Evolutionary conservation across 768 basidiomycete genomes (phyloP), one percentile per base, ranked within the genome.

Genomic region (Cantharellus anzutake): DNA sequence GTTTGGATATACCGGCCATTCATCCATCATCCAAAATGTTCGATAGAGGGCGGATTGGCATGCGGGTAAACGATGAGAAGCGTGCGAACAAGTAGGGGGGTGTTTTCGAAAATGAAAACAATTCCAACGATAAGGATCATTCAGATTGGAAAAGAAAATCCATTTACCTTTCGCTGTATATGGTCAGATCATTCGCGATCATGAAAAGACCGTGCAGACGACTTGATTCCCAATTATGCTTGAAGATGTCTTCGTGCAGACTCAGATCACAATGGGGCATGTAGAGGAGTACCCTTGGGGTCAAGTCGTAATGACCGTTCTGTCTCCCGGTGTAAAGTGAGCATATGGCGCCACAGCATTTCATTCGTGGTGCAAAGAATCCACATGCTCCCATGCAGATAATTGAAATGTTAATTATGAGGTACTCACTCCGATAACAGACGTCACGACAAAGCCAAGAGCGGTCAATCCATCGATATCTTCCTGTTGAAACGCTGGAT

Each of bases 191-290:
- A 70, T 88, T 88, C 59, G 79, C 82, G 61, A 88, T 65, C 58
- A 88, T 71, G 58, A 85, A 65, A 34, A 81, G 65, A 60, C 71
- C 72, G 60, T 71, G 66, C 57, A 85, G 68, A 29, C 70, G 70
- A 38, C 72, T 72, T 38, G 61, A 66, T 52, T 72, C 70, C 81
- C 82, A 83, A 67, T 85, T 86, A 5, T 75, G 74, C 60, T 75
- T 74, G 59, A 87, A 69, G 51, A 86, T 66, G 63, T 71, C 74
- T 66, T 88, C 83, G 68, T 86, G 84, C 37, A 87, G 73, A 62
- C 75, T 75, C 68, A 83, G 66, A 66, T 84, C 83, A 67, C 86
- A 86, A 68, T 87, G 85, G 29, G 84, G 85, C 83, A 86, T 85
- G 71, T 79, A 86, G 59, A 81, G 72, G 59, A 88, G 72, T 37